Evolutionary conservation across 768 basidiomycete species (phyloP).

Genomic region (Amanita subjunquillea): DNA sequence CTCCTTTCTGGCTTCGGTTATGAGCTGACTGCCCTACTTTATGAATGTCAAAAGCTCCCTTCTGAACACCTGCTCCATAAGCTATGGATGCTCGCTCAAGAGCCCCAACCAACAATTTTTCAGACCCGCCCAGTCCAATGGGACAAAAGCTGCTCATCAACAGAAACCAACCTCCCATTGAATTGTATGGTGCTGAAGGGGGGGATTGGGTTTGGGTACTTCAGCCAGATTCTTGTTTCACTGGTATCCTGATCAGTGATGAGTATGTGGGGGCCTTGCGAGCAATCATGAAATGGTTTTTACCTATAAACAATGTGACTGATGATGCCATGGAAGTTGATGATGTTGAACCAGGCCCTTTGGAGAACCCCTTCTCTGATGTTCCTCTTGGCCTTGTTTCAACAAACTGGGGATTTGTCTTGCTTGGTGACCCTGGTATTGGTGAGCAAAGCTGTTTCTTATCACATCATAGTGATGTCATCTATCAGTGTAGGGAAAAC

Average conservation of each 20-base stretch:
- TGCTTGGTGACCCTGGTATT: conserved; percentile 11
- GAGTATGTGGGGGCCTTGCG: conserved; percentile 7
- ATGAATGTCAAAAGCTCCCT: conserved; percentile 3
- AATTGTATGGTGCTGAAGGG: conserved; percentile 4
- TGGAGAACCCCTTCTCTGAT: neutral
- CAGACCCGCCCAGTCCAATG: conserved; percentile 15
- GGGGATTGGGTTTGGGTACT: conserved; percentile 8
- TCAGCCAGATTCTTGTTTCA: conserved; percentile 9
- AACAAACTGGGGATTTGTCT: conserved; percentile 7
- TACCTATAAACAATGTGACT: conserved; percentile 4
- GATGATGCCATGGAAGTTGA: conserved; percentile 8
- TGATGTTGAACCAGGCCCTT: conserved; percentile 6
- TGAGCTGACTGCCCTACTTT: conserved; percentile 3
- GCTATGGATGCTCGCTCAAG: conserved; percentile 13
- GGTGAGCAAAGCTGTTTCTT: conserved; percentile 8
- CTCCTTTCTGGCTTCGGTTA: neutral
- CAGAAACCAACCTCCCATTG: conserved; percentile 6
- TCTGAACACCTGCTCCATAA: conserved; percentile 5
- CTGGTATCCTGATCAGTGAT: conserved; percentile 10
- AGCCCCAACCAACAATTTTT: conserved; percentile 11
- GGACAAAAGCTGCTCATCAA: conserved; percentile 14
- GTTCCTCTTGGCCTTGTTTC: conserved; percentile 7
- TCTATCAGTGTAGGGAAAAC: conserved; percentile 1
- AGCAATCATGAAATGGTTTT: conserved; percentile 7
- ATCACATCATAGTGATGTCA: conserved; percentile 2